phyloP scores from a whole-genome alignment of 2,329 filamentous ascomycete genomes.

The Lasiodiplodia sp. region DNA sequence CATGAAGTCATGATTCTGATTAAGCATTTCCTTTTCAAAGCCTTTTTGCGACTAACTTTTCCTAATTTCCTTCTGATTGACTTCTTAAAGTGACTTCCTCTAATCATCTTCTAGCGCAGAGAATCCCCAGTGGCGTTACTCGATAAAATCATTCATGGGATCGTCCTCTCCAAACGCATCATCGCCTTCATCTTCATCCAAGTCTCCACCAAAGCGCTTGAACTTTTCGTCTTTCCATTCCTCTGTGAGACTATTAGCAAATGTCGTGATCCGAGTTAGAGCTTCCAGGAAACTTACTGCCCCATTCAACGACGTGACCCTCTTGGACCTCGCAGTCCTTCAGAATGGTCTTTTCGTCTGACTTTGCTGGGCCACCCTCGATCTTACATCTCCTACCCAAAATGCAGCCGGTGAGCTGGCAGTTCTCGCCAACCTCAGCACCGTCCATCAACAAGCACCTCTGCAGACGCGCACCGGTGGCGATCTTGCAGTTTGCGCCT shows the following conservation, averaged over 20 bases:
- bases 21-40: not conserved
- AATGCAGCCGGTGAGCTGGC: constrained; percentile 86
- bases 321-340: constrained; percentile 94
- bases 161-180: constrained; percentile 28
- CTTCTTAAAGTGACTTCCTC: not conserved
- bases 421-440: constrained; percentile 82
- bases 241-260: constrained; percentile 38
- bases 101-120: not conserved
- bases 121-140: constrained; percentile 14
- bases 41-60: not conserved
- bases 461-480: constrained; percentile 83
- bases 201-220: constrained; percentile 57
- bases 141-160: not conserved
- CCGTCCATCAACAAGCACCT: constrained; percentile 94
- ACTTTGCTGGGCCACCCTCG: constrained; percentile 72
- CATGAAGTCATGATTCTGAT: not conserved
- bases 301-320: constrained; percentile 79
- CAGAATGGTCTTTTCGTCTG: constrained; percentile 61
- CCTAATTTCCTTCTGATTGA: not conserved
- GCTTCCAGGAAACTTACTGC: constrained; percentile 54
- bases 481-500: constrained; percentile 85
- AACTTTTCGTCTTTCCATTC: constrained; percentile 70
- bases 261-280: not conserved
- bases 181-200: constrained; percentile 47
- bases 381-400: constrained; percentile 82